A percentile compares a stretch with the other conserved stretches of the same genome.
Evolutionary conservation across 1,284 basidiomycete genomes (phyloP).

Genomic region (Cryptococcus sp.): DNA sequence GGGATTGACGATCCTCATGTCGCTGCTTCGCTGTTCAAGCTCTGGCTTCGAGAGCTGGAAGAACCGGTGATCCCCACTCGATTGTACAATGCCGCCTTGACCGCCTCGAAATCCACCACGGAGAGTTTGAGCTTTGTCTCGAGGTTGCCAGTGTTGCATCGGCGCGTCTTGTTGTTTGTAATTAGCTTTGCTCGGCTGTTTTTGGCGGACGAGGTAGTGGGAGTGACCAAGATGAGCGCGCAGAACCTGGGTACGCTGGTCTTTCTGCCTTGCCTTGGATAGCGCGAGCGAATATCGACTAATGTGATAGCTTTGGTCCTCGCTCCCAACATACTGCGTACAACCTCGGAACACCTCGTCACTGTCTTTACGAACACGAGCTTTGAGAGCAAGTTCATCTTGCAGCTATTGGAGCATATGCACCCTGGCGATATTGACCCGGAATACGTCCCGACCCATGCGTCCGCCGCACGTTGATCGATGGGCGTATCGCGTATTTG

Average conservation of each 20-base stretch:
- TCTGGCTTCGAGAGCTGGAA: conserved; percentile 83
- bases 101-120: conserved; percentile 56
- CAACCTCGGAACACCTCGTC: conserved; percentile 71
- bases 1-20: conserved; percentile 80
- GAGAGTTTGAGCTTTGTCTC: conserved; percentile 68
- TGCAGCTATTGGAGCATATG: conserved; percentile 71
- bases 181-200: conserved; percentile 86
- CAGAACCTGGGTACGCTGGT: conserved; percentile 36
- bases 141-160: conserved; percentile 72
- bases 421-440: conserved; percentile 66
- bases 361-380: conserved; percentile 83
- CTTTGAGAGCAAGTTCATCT: conserved; percentile 80
- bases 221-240: conserved; percentile 73
- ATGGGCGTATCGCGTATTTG: too few species aligned
- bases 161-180: conserved; percentile 75
- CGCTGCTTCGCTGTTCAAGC: conserved; percentile 77
- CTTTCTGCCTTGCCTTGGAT: not conserved
- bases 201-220: conserved; percentile 64
- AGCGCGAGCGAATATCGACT: conserved; percentile 37
- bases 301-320: conserved; percentile 64
- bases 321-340: conserved; percentile 80
- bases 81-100: conserved; percentile 63
- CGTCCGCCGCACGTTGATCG: too few species aligned
- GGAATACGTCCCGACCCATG: conserved; percentile 51
- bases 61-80: conserved; percentile 75